Base-by-base conservation (phyloP, 75 land plant genomes). In the Azolla pinnata region DNA sequence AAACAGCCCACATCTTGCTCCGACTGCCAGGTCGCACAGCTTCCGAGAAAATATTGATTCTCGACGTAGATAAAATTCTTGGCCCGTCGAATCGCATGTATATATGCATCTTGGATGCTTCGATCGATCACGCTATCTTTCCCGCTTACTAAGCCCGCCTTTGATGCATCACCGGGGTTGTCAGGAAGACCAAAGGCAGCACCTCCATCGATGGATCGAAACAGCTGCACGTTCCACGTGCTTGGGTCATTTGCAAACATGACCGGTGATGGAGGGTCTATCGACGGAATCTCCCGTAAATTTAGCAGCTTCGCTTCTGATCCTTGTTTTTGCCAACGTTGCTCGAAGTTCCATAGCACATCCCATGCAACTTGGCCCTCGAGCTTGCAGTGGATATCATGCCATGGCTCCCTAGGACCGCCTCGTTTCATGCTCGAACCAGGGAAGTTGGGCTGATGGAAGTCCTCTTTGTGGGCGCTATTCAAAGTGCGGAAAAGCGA, bases 361-460 rank as follows among this genome's bases (percentile, higher is more conserved):
- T 89, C 96, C 96, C 96, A 89, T 9, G 87, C 90, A 59, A 76
- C 67, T 1, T 84, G 79, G 0, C 96, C 96, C 54, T 89, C 96
- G 0, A 89, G 60, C 34, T 72, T 42, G 56, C 65, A 73, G 59
- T 89, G 96, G 21, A 89, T 89, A 51, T 89, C 96, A 61, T 89
- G 96, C 96, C 96, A 89, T 0, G 96, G 96, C 66, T 89, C 96
- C 40, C 96, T 68, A 16, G 96, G 96, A 10, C 96, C 96, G 34
- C 96, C 96, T 48, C 71, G 75, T 31, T 23, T 55, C 29, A 86
- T 75, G 0, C 77, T 18, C n/a, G 68, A 80, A 49, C 70, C 82
- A 0, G 62, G 44, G 44, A 71, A 89, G 54, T 89, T 89, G n/a
- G 96, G 90, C 76, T 89, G 96, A 57, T 89, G 96, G 75, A 89